These are phyloP conservation scores for Didymella pomorum DNA, from an alignment of 2,329 filamentous ascomycete genomes.

Conservation along the genomic window DNA sequence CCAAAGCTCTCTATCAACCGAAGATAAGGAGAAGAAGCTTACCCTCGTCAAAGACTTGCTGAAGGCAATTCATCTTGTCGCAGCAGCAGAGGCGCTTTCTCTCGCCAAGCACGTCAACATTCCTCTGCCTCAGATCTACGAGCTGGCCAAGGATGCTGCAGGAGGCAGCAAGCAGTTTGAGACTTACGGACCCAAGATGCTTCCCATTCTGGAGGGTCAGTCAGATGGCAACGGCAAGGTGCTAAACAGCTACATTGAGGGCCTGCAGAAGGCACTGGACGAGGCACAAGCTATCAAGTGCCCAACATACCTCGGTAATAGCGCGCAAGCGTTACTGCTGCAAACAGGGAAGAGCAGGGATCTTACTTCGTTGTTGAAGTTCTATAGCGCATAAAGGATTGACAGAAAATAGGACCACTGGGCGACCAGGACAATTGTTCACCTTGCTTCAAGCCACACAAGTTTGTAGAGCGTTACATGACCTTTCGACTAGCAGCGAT, in stretches of 20 bases:
- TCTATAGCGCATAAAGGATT: slow-evolving; percentile 28
- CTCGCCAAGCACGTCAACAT: slow-evolving; percentile 50
- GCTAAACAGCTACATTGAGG: slow-evolving; percentile 32
- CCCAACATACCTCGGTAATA: slow-evolving; percentile 44
- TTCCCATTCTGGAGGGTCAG: slow-evolving; percentile 43
- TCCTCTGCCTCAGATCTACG: slow-evolving; percentile 49
- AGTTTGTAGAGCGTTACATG: not conserved
- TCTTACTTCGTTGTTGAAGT: slow-evolving; percentile 32
- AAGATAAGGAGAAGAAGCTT: slow-evolving; percentile 43
- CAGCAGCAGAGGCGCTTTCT: slow-evolving; percentile 49
- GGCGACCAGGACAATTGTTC: not conserved
- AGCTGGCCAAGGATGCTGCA: slow-evolving; percentile 48
- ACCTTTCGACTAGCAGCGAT: not conserved
- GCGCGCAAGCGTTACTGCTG: slow-evolving; percentile 44
- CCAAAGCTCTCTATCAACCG: slow-evolving; percentile 29
- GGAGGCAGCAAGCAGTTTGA: slow-evolving; percentile 50
- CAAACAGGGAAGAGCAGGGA: slow-evolving; percentile 37
- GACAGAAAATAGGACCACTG: not conserved
- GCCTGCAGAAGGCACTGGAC: slow-evolving; percentile 40
- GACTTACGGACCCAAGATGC: slow-evolving; percentile 42
- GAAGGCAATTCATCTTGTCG: slow-evolving; percentile 46
- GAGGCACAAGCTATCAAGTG: slow-evolving; percentile 48
- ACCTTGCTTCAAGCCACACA: not conserved
- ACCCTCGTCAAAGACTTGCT: slow-evolving; percentile 49
- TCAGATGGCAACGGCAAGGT: slow-evolving; percentile 27